Evolutionary conservation across 345 rosid species (phyloP).

Genomic region (Turnera subulata): DNA sequence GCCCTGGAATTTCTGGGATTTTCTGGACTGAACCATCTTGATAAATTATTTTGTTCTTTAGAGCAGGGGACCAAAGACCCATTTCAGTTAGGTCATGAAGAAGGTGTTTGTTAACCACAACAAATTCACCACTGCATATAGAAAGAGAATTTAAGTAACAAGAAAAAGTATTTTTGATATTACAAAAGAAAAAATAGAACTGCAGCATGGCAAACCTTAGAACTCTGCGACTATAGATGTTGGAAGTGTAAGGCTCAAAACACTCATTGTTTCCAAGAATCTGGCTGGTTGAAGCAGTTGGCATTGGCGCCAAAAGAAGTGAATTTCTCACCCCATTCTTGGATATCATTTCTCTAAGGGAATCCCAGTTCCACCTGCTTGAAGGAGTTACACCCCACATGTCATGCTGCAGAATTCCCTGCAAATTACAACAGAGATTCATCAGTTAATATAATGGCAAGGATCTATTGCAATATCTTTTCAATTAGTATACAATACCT

Average conservation of each 20-base stretch:
- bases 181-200: neutral
- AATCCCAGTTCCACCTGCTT: constrained; percentile 69
- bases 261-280: constrained; percentile 96
- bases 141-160: constrained; percentile 2
- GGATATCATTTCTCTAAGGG: constrained; percentile 54
- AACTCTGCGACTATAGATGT: constrained; percentile 88
- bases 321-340: constrained; percentile 86
- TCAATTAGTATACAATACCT: constrained; percentile 39
- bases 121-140: constrained; percentile 78
- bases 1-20: constrained; percentile 64
- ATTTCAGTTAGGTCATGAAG: constrained; percentile 87
- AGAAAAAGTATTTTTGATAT: neutral
- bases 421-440: constrained; percentile 14
- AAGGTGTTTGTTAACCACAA: constrained; percentile 95
- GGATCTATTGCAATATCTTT: no score
- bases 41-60: constrained; percentile 76
- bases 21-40: constrained; percentile 77
- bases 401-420: constrained; percentile 95
- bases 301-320: constrained; percentile 91
- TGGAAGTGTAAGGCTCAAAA: constrained; percentile 92
- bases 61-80: constrained; percentile 77
- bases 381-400: constrained; percentile 88
- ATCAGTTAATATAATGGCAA: neutral
- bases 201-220: constrained; percentile 48
- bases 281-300: constrained; percentile 95